Conservation (phyloP, 495 filamentous ascomycete species). For the Lasiosphaeriaceae sp. region DNA sequence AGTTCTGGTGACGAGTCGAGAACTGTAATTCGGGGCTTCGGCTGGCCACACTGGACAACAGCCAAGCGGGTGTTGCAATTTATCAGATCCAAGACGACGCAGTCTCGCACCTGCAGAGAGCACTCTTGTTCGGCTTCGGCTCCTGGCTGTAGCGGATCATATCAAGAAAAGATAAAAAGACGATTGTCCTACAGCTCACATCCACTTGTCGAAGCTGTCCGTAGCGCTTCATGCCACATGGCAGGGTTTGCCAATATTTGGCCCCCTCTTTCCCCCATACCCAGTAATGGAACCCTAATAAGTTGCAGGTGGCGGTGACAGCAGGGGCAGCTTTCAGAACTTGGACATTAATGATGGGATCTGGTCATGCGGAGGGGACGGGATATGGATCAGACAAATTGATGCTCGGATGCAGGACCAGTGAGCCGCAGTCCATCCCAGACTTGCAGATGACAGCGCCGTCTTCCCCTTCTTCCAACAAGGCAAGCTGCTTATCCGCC, state of each 20-base stretch:
- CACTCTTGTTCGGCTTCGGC: too few species aligned
- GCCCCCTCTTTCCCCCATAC: not conserved
- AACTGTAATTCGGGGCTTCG: too few species aligned
- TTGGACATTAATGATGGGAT: slow-evolving; percentile 3
- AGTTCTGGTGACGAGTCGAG: not conserved
- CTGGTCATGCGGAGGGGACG: slow-evolving; percentile 9
- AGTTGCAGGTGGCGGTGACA: slow-evolving; percentile 7
- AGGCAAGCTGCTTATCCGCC: not conserved
- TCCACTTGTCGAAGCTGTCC: not conserved
- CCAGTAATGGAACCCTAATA: not conserved
- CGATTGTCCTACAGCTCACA: not conserved
- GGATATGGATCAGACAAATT: slow-evolving; percentile 13
- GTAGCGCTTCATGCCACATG: slow-evolving; percentile 26
- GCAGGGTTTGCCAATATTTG: slow-evolving; percentile 7
- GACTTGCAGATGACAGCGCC: slow-evolving; percentile 11
- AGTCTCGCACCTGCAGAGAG: not conserved
- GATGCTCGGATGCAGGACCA: slow-evolving; percentile 12
- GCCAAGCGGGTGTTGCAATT: not conserved
- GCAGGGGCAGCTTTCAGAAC: not conserved
- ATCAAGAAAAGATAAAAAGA: too few species aligned
- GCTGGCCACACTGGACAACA: not conserved
- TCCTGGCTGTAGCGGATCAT: too few species aligned
- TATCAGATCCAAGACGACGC: not conserved
- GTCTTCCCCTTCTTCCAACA: not conserved
- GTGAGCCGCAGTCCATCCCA: slow-evolving; percentile 7